Evolutionary conservation across 768 basidiomycete genomes (phyloP), one percentile per base, ranked within the genome.

Genomic region (Tylopilus intermedius): DNA sequence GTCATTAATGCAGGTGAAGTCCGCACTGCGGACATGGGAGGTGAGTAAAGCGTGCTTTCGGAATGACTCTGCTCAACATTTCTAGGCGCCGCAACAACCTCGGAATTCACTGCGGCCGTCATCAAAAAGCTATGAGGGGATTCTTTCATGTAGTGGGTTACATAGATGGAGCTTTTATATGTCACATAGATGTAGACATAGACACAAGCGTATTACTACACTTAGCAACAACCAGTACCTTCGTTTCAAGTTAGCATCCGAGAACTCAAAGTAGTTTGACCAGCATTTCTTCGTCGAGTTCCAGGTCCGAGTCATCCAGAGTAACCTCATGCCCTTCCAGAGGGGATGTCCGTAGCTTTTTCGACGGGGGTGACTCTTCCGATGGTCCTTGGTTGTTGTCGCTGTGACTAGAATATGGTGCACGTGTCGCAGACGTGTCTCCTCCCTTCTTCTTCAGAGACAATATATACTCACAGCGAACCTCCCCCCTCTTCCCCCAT

Each of bases 11-110:
- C 81, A 53, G 88, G 87, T 59, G 87, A 90, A 68, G 82, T 95
- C 67, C 81, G 88, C 68, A 99, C 95, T 30, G 86, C 90, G 53
- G 95, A 99, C 64, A 90, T 98, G 88, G 89, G 89, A 54, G 94
- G 94, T 89, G 72, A 71, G 83, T 77, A 13, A 53, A 51, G 29
- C 24, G 10, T 11, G 24, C 27, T 33, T 26, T 21, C 33, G 30
- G 26, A 8, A 38, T 46, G 39, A 45, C 50, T 42, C 29, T 45
- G 33, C 32, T 64, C 50, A 58, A 54, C 49, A 33, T 33, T 51
- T 22, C 10, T 54, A 90, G 91, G 94, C 51, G 83, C 86, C 57
- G 82, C 91, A 42, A 90, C 88, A 27, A 99, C 95, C 53, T 91
- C 90, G 27, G 95, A 97, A 64, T 93, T 99, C 75, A 99, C 96